phyloP scores from a whole-genome alignment of 2,329 filamentous ascomycete genomes.

The Exophiala sideris region DNA sequence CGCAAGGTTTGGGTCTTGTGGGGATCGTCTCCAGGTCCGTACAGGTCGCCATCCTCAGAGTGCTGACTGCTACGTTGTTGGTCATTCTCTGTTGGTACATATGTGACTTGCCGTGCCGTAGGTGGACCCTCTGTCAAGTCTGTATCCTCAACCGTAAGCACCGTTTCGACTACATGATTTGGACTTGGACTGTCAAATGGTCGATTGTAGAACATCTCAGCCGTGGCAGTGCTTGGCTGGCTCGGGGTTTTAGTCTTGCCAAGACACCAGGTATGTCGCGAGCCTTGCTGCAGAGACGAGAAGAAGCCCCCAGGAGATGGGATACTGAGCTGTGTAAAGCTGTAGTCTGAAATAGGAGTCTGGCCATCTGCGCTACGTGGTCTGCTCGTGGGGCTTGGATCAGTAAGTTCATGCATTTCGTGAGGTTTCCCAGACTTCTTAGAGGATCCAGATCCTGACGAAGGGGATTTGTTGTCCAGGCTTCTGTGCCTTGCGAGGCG shows the following conservation, averaged over 20 bases:
- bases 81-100: background rate
- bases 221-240: slow-evolving; percentile 77
- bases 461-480: slow-evolving; percentile 39
- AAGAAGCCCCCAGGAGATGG: slow-evolving; percentile 93
- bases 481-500: slow-evolving; percentile 60
- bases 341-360: slow-evolving; percentile 60
- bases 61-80: slow-evolving; percentile 6
- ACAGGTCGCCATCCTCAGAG: slow-evolving; percentile 26
- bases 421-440: slow-evolving; percentile 31
- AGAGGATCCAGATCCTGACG: slow-evolving; percentile 28
- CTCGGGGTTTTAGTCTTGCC: slow-evolving; percentile 45
- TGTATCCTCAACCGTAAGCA: slow-evolving; percentile 57
- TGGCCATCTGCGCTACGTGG: slow-evolving; percentile 43
- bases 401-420: slow-evolving; percentile 61
- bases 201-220: slow-evolving; percentile 83
- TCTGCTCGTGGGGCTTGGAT: slow-evolving; percentile 40
- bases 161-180: slow-evolving; percentile 59
- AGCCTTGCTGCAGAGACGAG: slow-evolving; percentile 71
- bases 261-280: slow-evolving; percentile 71
- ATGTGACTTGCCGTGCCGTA: slow-evolving; percentile 52
- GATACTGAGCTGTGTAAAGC: slow-evolving; percentile 77
- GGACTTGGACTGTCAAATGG: slow-evolving; percentile 60
- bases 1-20: slow-evolving; percentile 26
- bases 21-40: slow-evolving; percentile 16
- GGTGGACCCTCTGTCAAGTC: slow-evolving; percentile 59